These are phyloP conservation scores for Daedalea quercina DNA, from an alignment of 768 basidiomycete genomes.

Conservation along the genomic window DNA sequence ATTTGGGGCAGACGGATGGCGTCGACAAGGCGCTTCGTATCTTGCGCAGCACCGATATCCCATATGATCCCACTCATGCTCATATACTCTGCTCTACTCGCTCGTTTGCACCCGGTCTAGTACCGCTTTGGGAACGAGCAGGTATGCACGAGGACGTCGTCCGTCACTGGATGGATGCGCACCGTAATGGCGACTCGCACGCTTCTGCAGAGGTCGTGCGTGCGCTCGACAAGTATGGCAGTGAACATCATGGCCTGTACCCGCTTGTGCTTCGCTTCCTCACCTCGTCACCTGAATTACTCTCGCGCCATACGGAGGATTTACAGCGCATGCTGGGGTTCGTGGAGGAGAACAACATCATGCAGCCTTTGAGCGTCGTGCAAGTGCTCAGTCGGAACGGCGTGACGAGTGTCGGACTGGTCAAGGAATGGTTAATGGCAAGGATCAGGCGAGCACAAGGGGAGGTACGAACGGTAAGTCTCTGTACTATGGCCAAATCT, in stretches of 20 bases:
- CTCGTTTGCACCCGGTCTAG: conserved; percentile 76
- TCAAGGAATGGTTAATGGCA: conserved; percentile 85
- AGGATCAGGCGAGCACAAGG: conserved; percentile 67
- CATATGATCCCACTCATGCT: conserved; percentile 88
- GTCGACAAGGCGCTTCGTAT: conserved; percentile 69
- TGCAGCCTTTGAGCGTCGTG: conserved; percentile 86
- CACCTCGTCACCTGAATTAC: conserved; percentile 70
- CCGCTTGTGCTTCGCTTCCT: conserved; percentile 85
- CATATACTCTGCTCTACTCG: conserved; percentile 89
- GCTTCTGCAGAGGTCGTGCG: conserved; percentile 56
- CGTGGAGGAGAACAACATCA: conserved; percentile 74
- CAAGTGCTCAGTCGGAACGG: conserved; percentile 85
- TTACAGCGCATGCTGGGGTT: conserved; percentile 64
- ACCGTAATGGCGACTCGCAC: conserved; percentile 34
- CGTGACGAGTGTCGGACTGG: conserved; percentile 85
- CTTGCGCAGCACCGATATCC: conserved; percentile 48
- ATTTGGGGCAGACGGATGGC: conserved; percentile 53
- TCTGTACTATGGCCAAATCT: conserved; percentile 1
- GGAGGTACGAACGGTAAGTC: conserved; percentile 75
- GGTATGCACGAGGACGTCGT: conserved; percentile 96
- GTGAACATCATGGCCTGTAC: conserved; percentile 66
- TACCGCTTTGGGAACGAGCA: conserved; percentile 87
- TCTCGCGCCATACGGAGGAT: conserved; percentile 66
- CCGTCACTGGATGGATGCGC: conserved; percentile 85
- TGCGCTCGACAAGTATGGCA: conserved; percentile 72